phyloP scores from a whole-genome alignment of 1,284 basidiomycete genomes.

The Peniophora sp. region DNA sequence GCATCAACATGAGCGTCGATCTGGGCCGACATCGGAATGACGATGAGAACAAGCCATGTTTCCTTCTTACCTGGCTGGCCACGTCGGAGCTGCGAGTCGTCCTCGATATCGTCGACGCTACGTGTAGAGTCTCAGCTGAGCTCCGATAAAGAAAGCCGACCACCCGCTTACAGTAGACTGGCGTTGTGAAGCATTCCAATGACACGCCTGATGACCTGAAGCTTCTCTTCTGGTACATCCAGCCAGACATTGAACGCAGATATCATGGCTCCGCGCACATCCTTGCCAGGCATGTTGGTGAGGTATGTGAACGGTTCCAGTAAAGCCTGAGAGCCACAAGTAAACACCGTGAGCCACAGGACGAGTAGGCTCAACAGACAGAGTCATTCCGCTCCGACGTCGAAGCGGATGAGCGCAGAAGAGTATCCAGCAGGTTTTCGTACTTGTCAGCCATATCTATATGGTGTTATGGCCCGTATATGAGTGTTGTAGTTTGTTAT shows the following conservation, averaged over 20 bases:
- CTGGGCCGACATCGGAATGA: background rate
- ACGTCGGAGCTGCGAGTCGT: conserved; percentile 84
- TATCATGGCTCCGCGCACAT: conserved; percentile 84
- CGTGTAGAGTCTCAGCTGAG: background rate
- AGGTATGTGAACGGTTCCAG: conserved; percentile 91
- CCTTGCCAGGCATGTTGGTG: conserved; percentile 84
- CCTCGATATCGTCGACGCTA: conserved; percentile 97
- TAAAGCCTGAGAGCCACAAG: conserved; percentile 37
- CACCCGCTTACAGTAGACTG: conserved; percentile 72
- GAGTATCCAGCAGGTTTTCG: conserved; percentile 5
- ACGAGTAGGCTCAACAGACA: background rate
- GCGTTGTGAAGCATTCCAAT: conserved; percentile 95
- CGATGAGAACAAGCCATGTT: too few relatives aligned
- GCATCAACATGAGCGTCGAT: background rate
- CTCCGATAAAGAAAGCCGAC: background rate
- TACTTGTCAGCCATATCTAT: conserved; percentile 10
- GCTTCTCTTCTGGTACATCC: conserved; percentile 65
- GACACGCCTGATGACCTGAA: conserved; percentile 70
- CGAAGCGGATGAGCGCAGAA: background rate
- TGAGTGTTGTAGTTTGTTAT: background rate
- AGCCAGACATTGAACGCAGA: conserved; percentile 96
- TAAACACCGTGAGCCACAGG: background rate
- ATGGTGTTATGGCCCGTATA: background rate
- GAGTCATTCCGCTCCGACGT: background rate
- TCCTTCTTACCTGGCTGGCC: conserved; percentile 66